Evolutionary conservation across 768 basidiomycete species (phyloP), one percentile per base, ranked within the genome.

Genomic region (Rubroboletus satanas): DNA sequence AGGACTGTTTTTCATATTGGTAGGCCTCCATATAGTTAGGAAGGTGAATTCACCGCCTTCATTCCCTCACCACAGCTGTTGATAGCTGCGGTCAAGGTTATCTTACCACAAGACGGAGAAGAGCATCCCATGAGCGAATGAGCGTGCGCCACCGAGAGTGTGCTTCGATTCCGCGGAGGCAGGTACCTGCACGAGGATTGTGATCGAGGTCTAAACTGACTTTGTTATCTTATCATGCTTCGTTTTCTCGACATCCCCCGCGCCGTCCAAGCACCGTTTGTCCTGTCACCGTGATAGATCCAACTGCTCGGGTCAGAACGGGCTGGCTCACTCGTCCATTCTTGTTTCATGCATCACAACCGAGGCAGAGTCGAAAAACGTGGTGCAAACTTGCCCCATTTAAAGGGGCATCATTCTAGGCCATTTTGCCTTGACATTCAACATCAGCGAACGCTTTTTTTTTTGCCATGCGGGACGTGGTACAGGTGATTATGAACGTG

Each of bases 141-240:
- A 26, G 21, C 21, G 35, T n/a, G 18, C 11, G 53, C 45, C 53
- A 47, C 38, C 31, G 23, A 31, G 52, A 17, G 26, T 5, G 12
- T 45, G 49, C 36, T 51, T 54, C 23, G 52, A 58, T 56, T 58
- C 67, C 67, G 67, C 67, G 66, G 66, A 64, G 51, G 53, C 46
- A 44, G 21, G 21, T 41, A 46, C 21, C 14, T 44, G 52, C 18
- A 36, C 28, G 17, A 17, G 17, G 26, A 23, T 32, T 33, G 14
- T 36, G 63, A 56, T 68, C 57, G 46, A 59, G 45, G 51, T 31
- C 37, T 49, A 54, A 49, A 36, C 42, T 41, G 56, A 59, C 53
- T 49, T 29, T 51, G 52, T 47, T 64, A 67, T 67, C 66, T 66
- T 68, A 68, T 68, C 66, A 47, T 48, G 17, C 36, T 56, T 57